Conservation (phyloP, 1,284 basidiomycete species). For the Thecaphora thlaspeos region DNA sequence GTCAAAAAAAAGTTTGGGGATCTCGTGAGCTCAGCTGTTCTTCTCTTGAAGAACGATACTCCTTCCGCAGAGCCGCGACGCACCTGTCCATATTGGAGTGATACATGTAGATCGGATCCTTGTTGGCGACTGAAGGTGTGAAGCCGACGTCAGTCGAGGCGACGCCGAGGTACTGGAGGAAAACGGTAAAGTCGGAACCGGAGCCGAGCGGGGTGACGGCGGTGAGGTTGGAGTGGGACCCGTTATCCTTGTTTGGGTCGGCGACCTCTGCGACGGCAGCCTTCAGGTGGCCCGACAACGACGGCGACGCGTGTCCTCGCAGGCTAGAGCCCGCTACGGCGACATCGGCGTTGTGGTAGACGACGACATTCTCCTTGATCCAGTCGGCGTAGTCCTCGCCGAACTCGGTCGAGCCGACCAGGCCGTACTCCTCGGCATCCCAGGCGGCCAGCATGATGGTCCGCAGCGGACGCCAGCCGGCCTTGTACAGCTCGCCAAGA, state of each 20-base stretch:
- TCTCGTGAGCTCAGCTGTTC: no score
- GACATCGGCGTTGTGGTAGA: slow-evolving; percentile 79
- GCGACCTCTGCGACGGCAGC: slow-evolving; percentile 67
- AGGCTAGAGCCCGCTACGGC: slow-evolving; percentile 72
- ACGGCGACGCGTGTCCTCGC: slow-evolving; percentile 67
- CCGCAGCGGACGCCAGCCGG: slow-evolving; percentile 84
- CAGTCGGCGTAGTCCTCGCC: slow-evolving; percentile 83
- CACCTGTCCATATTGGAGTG: no score
- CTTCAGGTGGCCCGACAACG: slow-evolving; percentile 73
- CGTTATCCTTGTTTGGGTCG: slow-evolving; percentile 25
- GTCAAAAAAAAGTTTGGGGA: no score
- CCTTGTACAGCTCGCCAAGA: slow-evolving; percentile 70
- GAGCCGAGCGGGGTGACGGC: slow-evolving; percentile 59
- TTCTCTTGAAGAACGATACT: no score
- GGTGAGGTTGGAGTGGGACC: slow-evolving; percentile 15
- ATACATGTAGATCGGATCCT: slow-evolving; percentile 61
- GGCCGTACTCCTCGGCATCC: slow-evolving; percentile 91
- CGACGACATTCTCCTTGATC: slow-evolving; percentile 74
- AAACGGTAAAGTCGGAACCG: slow-evolving; percentile 73
- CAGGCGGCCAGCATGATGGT: slow-evolving; percentile 86
- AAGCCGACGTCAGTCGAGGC: slow-evolving; percentile 58
- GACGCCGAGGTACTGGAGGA: slow-evolving; percentile 62
- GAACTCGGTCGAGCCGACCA: slow-evolving; percentile 84
- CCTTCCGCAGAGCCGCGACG: no score
- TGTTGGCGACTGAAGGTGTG: slow-evolving; percentile 29